phyloP scores from a whole-genome alignment of 495 filamentous ascomycete species.

The Polyplosphaeria fusca region DNA sequence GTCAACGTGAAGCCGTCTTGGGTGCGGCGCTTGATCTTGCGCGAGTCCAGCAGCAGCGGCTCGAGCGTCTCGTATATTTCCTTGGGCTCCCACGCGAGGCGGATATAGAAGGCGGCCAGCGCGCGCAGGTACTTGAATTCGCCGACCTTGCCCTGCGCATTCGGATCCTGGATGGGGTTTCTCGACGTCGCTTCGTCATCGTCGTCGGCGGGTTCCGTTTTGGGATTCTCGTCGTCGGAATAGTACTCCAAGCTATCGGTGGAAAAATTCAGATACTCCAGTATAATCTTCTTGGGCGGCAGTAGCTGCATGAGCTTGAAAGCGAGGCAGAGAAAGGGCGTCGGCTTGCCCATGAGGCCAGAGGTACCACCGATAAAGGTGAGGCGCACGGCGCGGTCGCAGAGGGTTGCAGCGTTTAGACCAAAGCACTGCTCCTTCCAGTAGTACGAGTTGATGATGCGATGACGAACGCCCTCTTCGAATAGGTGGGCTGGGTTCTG shows the following conservation, averaged over 20 bases:
- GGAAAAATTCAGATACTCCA: conserved; percentile 67
- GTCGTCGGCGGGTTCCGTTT: conserved; percentile 59
- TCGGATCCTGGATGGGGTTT: conserved; percentile 10
- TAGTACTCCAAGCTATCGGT: conserved; percentile 42
- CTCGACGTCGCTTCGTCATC: neutral
- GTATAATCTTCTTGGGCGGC: conserved; percentile 73
- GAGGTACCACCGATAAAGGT: conserved; percentile 83
- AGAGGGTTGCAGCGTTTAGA: conserved; percentile 82
- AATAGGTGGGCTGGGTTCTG: conserved; percentile 86
- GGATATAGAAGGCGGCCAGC: conserved; percentile 84
- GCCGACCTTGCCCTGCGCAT: conserved; percentile 13
- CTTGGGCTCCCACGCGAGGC: conserved; percentile 80
- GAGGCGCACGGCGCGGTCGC: conserved; percentile 83
- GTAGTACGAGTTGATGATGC: conserved; percentile 91
- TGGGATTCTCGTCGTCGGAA: conserved; percentile 54
- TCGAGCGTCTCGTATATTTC: conserved; percentile 79
- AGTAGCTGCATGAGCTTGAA: conserved; percentile 92
- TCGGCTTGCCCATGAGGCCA: conserved; percentile 74
- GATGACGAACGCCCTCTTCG: conserved; percentile 89
- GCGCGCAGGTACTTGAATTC: conserved; percentile 70
- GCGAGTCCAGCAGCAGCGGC: conserved; percentile 73
- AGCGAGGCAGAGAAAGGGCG: conserved; percentile 88
- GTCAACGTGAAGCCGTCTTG: conserved; percentile 70
- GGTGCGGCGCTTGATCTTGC: conserved; percentile 75
- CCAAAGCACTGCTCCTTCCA: conserved; percentile 99